Base-by-base conservation (phyloP, 495 filamentous ascomycete genomes). In the Astrothelium macrocarpum region DNA sequence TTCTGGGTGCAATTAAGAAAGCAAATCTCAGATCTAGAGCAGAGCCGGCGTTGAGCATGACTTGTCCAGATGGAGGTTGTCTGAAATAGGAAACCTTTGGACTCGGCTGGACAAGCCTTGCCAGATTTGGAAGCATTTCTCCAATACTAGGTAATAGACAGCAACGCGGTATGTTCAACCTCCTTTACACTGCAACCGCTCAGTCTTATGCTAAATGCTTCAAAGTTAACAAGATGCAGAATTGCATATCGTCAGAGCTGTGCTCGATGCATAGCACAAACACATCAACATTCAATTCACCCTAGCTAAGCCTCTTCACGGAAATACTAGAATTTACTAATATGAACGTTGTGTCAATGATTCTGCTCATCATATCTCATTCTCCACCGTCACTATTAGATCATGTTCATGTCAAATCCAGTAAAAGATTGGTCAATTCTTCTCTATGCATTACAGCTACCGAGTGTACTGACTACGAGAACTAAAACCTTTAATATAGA, bases 1-100 rank as follows among this genome's bases (percentile, higher is more conserved):
- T 60, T 60, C 59, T 60, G 59, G 59, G 25, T 36, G 16, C 28
- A 23, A 11, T 36, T 60, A 31, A 14, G 59, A 26, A 60, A 60
- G 31, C 59, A 60, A n/a, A 26, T 60, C 31, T 25, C 59, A 11
- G 36, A 43, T 34, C 31, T 60, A 16, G 59, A 60, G 59, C 59
- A 60, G 31, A 31, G 59, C 59, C 34, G 36, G n/a, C 49, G 49
- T 9, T 56, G 25, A 56, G 16, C 20, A 29, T 29, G 9, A 4
- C 10, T 9, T 56, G 9, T 56, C 20, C 2, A 2, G 7, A 29
- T 29, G 16, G 4, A 29, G 49, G 9, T 56, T 29, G 23, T 29
- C 4, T n/a, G 25, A 56, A 20, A 56, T 16, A 25, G 2, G 20
- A 25, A 29, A 29, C 23, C 49, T 56, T n/a, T 2, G 12, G 1